Evolutionary conservation across 805 yeast species (phyloP).

Genomic region (Metschnikowia lochheadii): DNA sequence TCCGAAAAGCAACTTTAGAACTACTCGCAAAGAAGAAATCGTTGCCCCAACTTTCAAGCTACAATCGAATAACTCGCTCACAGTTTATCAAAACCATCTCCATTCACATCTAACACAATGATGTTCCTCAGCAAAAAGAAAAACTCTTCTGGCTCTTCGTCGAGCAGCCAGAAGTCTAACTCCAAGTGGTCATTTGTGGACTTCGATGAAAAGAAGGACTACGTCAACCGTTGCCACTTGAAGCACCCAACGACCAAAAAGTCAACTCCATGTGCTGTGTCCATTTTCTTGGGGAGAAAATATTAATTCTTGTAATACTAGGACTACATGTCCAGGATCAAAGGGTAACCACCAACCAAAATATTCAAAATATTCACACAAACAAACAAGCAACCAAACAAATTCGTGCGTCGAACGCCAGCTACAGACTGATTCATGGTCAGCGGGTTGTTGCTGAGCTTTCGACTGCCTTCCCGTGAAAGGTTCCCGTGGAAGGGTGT

Average conservation of each 20-base stretch:
- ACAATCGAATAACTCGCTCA: background rate
- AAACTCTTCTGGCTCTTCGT: conserved; percentile 23
- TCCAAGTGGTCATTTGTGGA: conserved; percentile 28
- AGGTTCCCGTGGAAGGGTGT: conserved; percentile 3
- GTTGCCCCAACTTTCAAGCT: background rate
- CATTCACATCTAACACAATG: conserved; percentile 1
- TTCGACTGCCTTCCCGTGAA: background rate
- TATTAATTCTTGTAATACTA: background rate
- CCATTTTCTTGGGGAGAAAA: conserved; percentile 39
- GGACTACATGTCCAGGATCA: background rate
- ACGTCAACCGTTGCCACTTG: conserved; percentile 36
- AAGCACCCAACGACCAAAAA: conserved; percentile 21
- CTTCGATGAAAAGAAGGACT: conserved; percentile 45
- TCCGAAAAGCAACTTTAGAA: background rate
- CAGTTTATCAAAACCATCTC: background rate
- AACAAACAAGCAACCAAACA: background rate
- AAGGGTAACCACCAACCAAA: background rate
- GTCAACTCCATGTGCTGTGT: conserved; percentile 27
- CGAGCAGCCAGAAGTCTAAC: conserved; percentile 7
- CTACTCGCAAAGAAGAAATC: background rate
- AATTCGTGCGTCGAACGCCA: background rate
- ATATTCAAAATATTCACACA: background rate
- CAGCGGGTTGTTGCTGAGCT: background rate
- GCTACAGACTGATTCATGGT: background rate
- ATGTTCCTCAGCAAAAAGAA: conserved; percentile 22